A percentile compares a stretch with the other conserved stretches of the same genome.
These are phyloP conservation scores for Cladorrhinum sp. DNA, from an alignment of 2,329 filamentous ascomycete genomes.

Conservation along the genomic window DNA sequence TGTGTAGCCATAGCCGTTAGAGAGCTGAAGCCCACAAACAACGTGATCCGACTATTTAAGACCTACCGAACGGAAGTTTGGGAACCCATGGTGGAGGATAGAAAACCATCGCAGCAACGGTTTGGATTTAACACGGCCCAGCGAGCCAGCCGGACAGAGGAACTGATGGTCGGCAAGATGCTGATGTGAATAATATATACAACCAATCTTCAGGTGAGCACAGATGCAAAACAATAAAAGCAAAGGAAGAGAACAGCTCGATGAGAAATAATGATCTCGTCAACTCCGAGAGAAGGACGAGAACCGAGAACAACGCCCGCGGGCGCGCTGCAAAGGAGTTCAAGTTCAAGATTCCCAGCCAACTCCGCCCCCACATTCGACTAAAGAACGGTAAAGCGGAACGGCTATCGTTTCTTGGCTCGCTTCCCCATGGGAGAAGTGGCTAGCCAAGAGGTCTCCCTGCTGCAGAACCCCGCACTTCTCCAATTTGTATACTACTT, in stretches of 20 bases:
- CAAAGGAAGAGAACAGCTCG: not conserved
- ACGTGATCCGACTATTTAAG: not conserved
- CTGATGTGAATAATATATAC: too few relatives aligned
- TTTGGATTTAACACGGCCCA: not conserved
- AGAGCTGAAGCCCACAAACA: not conserved
- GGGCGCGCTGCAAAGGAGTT: not conserved
- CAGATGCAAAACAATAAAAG: not conserved
- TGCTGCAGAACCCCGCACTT: constrained; percentile 10
- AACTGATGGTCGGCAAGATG: too few relatives aligned
- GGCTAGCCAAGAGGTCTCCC: not conserved
- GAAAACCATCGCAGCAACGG: constrained; percentile 50
- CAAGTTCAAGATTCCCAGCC: not conserved
- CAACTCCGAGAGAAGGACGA: not conserved
- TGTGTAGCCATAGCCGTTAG: constrained; percentile 19
- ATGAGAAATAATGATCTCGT: too few relatives aligned
- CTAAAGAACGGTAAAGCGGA: not conserved
- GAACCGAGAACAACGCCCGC: not conserved
- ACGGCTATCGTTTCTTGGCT: not conserved
- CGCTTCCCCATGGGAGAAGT: constrained; percentile 6
- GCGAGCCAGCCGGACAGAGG: too few relatives aligned
- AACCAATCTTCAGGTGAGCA: too few relatives aligned
- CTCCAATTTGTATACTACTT: constrained; percentile 13
- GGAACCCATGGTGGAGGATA: constrained; percentile 60
- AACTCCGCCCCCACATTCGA: not conserved
- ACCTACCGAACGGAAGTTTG: constrained; percentile 53